Evolutionary conservation across 768 basidiomycete genomes (phyloP).

Genomic region (Rhodotorula toruloides): DNA sequence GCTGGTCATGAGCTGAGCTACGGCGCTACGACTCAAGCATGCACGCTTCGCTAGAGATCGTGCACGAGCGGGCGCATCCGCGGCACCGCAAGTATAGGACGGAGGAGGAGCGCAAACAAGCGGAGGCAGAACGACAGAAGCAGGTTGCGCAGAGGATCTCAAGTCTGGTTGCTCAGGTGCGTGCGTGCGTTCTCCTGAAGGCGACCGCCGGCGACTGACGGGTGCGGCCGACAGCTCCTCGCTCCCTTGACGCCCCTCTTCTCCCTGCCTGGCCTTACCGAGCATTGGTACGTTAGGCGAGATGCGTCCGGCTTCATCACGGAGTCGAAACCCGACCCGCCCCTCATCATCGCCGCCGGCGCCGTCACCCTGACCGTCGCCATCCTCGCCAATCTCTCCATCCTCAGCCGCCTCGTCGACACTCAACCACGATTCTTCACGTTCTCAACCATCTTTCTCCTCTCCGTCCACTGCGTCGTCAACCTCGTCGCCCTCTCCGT

Average conservation of each 20-base stretch:
- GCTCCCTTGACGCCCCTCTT: conserved; percentile 10
- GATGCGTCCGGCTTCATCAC: neutral
- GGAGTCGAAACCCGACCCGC: conserved; percentile 5
- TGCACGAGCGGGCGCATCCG: neutral
- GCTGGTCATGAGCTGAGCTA: no score
- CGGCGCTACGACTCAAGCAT: neutral
- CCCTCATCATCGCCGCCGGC: conserved; percentile 16
- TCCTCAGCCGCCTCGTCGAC: conserved; percentile 22
- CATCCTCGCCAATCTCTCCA: conserved; percentile 9
- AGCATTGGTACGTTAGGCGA: conserved; percentile 3
- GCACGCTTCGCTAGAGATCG: conserved; percentile 4
- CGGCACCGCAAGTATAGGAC: neutral
- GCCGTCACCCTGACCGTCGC: conserved; percentile 7
- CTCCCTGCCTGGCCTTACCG: conserved; percentile 4
- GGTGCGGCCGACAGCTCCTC: no score
- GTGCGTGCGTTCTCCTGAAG: no score
- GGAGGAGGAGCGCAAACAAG: neutral
- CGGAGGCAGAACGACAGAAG: neutral
- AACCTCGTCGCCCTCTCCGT: conserved; percentile 9
- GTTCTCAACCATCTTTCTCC: neutral
- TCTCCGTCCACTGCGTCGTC: conserved; percentile 8
- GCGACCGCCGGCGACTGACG: no score
- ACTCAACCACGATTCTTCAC: conserved; percentile 26
- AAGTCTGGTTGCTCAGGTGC: conserved; percentile 9
- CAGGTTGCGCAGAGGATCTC: neutral